Evolutionary conservation across 768 basidiomycete species (phyloP).

Genomic region (Boletus reticulatus): DNA sequence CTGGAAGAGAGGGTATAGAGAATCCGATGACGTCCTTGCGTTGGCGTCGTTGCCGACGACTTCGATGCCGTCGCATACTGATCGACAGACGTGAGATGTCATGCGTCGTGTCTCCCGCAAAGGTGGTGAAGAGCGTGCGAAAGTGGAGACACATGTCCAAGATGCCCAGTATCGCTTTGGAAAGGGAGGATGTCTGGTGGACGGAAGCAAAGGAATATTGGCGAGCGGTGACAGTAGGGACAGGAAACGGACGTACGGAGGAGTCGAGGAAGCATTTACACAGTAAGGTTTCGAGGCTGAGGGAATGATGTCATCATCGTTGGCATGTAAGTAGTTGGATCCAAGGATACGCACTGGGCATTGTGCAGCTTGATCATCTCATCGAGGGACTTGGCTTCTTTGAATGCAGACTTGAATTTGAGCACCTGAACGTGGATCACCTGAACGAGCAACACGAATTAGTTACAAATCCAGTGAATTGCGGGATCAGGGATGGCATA

Average conservation of each 20-base stretch:
- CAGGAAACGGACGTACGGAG: conserved; percentile 41
- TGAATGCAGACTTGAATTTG: conserved; percentile 57
- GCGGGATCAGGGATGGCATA: conserved; percentile 30
- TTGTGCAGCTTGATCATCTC: conserved; percentile 71
- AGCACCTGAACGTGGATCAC: conserved; percentile 65
- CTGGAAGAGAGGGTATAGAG: conserved; percentile 34
- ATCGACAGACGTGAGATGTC: conserved; percentile 52
- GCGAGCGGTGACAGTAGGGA: neutral
- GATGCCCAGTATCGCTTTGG: conserved; percentile 63
- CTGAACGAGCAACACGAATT: conserved; percentile 33
- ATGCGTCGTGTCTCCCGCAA: conserved; percentile 59
- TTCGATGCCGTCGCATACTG: conserved; percentile 57
- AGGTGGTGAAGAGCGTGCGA: conserved; percentile 57
- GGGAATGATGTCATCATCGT: conserved; percentile 1
- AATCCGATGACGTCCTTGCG: conserved; percentile 63
- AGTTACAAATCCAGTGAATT: neutral
- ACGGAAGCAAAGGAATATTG: neutral
- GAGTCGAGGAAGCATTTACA: conserved; percentile 61
- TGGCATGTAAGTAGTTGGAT: neutral
- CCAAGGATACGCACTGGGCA: conserved; percentile 52
- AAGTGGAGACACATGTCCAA: conserved; percentile 76
- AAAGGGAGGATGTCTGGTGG: conserved; percentile 59
- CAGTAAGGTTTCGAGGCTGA: conserved; percentile 59
- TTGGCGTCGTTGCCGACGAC: conserved; percentile 54
- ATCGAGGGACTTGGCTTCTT: conserved; percentile 61